Evolutionary conservation across 345 rosid species (phyloP).

Genomic region (Eucalyptus decipiens): DNA sequence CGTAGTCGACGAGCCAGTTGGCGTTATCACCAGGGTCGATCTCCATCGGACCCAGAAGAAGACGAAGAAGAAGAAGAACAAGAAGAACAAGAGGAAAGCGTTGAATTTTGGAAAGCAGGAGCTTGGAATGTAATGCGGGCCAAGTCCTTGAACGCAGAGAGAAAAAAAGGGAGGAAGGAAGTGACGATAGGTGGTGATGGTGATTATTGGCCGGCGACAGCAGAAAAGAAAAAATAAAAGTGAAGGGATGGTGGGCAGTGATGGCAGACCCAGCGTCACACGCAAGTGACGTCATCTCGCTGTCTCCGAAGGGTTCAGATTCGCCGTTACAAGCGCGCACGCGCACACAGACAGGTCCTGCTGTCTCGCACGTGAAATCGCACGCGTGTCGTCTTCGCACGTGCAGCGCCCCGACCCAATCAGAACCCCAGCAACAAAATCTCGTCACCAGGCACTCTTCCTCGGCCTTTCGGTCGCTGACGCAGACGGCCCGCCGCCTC

Average conservation of each 20-base stretch:
- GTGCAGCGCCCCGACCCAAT: not conserved
- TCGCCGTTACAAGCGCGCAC: not conserved
- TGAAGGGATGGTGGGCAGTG: not conserved
- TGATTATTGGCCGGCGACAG: not conserved
- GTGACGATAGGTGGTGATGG: not conserved
- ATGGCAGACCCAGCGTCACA: not conserved
- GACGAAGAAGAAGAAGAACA: not conserved
- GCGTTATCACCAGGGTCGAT: not conserved
- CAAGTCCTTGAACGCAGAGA: not conserved
- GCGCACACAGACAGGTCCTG: not conserved
- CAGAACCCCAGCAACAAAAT: not conserved
- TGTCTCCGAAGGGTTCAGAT: not conserved
- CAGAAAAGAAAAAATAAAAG: not conserved
- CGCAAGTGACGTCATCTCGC: not conserved
- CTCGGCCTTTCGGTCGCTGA: not conserved
- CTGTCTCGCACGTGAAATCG: not conserved
- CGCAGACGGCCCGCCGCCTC: not conserved
- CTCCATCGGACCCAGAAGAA: not conserved
- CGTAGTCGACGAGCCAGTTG: slow-evolving; percentile 5
- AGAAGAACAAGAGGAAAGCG: not conserved
- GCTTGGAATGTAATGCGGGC: not conserved
- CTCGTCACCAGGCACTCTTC: not conserved
- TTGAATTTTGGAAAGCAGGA: not conserved
- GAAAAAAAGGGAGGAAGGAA: not conserved
- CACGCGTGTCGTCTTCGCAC: not conserved